Evolutionary conservation across 1,284 basidiomycete species (phyloP).

Genomic region (Sporisorium sorghi): DNA sequence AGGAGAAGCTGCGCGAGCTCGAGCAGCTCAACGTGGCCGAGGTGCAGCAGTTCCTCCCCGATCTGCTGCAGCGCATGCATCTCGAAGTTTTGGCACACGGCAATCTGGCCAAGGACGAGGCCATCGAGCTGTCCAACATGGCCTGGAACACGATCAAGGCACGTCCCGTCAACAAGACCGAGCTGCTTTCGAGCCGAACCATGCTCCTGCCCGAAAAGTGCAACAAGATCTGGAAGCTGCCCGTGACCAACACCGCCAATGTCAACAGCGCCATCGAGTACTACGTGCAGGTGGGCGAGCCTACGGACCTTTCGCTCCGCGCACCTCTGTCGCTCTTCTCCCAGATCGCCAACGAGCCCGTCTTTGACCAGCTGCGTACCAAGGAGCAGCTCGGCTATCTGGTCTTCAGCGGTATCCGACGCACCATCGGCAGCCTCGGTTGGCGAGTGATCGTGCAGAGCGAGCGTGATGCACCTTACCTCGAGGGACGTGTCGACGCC

Average conservation of each 20-base stretch:
- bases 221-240: conserved; percentile 78
- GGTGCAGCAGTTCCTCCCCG: conserved; percentile 77
- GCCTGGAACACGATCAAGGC: conserved; percentile 78
- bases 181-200: conserved; percentile 51
- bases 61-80: conserved; percentile 78
- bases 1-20: conserved; percentile 84
- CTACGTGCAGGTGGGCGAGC: conserved; percentile 66
- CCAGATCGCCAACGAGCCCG: conserved; percentile 76
- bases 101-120: conserved; percentile 86
- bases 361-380: conserved; percentile 94
- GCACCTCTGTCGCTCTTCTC: conserved; percentile 62
- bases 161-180: conserved; percentile 69
- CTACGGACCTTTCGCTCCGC: conserved; percentile 53
- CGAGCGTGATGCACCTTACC: conserved; percentile 83
- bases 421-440: conserved; percentile 75
- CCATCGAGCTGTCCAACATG: conserved; percentile 79
- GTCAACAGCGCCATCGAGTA: conserved; percentile 78
- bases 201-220: conserved; percentile 73
- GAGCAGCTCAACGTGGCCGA: conserved; percentile 80
- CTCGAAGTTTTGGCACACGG: conserved; percentile 85
- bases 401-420: conserved; percentile 61
- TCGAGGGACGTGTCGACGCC: conserved; percentile 87
- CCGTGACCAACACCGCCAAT: conserved; percentile 87
- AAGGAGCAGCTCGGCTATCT: conserved; percentile 94
- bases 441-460: conserved; percentile 91